Conservation (phyloP, 257 asterid species). For the Salvia miltiorrhiza region DNA sequence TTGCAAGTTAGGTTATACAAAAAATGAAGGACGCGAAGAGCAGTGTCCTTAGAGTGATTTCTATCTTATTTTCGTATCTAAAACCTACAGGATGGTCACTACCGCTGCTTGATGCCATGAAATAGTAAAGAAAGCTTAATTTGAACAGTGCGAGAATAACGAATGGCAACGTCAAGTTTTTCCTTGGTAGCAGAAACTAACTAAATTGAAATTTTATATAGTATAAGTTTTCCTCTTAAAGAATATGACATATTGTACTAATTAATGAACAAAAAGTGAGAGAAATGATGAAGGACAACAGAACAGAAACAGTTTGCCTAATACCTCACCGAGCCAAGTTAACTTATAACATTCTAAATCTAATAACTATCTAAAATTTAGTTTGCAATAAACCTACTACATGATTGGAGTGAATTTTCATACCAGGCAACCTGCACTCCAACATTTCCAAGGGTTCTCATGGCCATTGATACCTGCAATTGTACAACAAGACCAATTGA, state of each 20-base stretch:
- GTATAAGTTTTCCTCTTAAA: no score
- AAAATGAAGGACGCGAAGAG: no score
- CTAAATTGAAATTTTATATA: no score
- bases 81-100: no score
- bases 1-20: no score
- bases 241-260: neutral
- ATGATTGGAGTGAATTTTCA: conserved; percentile 18
- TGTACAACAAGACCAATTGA: conserved; percentile 14
- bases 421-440: conserved; percentile 94
- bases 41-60: no score
- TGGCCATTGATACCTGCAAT: conserved; percentile 87
- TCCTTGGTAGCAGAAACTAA: no score
- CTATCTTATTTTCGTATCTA: no score
- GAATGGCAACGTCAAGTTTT: no score
- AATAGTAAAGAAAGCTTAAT: no score
- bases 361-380: neutral
- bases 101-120: no score
- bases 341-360: neutral
- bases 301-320: neutral
- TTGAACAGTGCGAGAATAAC: no score
- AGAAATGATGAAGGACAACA: neutral
- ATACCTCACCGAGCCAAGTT: neutral
- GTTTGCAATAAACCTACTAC: neutral
- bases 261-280: neutral
- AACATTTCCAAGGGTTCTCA: conserved; percentile 76